phyloP scores from a whole-genome alignment of 176 grass and related monocot species.

The Melocanna baccifera region DNA sequence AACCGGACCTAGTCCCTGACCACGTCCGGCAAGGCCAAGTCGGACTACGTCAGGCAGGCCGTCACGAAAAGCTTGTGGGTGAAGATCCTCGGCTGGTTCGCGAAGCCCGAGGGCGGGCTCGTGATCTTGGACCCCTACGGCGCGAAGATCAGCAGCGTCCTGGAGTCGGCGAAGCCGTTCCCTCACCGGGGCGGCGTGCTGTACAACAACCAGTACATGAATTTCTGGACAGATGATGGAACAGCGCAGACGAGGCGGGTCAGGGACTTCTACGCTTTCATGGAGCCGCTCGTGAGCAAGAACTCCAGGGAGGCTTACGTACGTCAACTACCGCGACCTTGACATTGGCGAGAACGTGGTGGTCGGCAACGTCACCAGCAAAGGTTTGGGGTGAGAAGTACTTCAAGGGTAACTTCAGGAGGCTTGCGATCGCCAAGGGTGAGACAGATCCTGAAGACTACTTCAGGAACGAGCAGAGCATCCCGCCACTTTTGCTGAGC shows the following conservation, averaged over 20 bases:
- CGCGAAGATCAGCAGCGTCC: constrained; percentile 7
- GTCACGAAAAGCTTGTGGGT: constrained; percentile 21
- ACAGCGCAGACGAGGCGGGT: constrained; percentile 21
- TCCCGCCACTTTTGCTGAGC: constrained; percentile 48
- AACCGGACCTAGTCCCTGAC: background rate
- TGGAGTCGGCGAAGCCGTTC: constrained; percentile 36
- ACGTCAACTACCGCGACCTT: constrained; percentile 48
- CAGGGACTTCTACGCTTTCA: constrained; percentile 34
- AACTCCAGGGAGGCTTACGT: constrained; percentile 38
- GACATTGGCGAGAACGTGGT: constrained; percentile 36
- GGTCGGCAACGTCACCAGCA: constrained; percentile 4
- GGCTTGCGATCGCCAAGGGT: constrained; percentile 35
- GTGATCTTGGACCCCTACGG: constrained; percentile 55
- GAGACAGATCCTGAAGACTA: constrained; percentile 40
- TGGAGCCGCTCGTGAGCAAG: constrained; percentile 35
- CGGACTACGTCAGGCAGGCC: constrained; percentile 45
- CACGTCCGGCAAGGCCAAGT: constrained; percentile 36
- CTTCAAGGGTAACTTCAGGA: constrained; percentile 36
- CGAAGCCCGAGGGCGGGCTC: constrained; percentile 27
- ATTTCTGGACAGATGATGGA: constrained; percentile 11
- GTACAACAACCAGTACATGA: constrained; percentile 53
- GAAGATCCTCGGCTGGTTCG: constrained; percentile 8
- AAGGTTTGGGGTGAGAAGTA: constrained; percentile 41
- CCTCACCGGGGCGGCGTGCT: constrained; percentile 49
- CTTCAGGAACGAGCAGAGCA: constrained; percentile 67